Evolutionary conservation across 2,329 filamentous ascomycete genomes (phyloP).

Genomic region (Pseudomassariella vexata): DNA sequence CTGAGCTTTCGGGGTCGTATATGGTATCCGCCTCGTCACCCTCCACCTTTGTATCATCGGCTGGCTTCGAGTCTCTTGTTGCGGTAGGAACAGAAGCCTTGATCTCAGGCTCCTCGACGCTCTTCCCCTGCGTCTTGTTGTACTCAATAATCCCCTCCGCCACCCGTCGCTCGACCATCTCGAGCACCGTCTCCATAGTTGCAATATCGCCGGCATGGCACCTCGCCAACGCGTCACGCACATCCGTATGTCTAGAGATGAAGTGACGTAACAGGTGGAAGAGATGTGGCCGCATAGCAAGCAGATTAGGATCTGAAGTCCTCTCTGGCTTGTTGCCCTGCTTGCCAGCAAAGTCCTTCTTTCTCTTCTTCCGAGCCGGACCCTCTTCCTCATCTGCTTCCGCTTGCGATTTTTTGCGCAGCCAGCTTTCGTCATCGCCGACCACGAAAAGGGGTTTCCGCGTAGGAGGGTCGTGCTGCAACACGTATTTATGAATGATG

Average conservation of each 20-base stretch:
- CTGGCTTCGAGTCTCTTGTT: constrained; percentile 14
- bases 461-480: constrained; percentile 58
- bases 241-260: constrained; percentile 71
- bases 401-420: constrained; percentile 32
- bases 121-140: constrained; percentile 44
- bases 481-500: constrained; percentile 75
- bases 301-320: constrained; percentile 55
- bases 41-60: constrained; percentile 16
- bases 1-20: constrained; percentile 50
- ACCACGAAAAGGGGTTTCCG: constrained; percentile 71
- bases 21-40: constrained; percentile 19
- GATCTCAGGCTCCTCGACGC: constrained; percentile 31
- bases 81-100: constrained; percentile 8
- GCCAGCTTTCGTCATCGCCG: constrained; percentile 44
- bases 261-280: constrained; percentile 87
- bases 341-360: constrained; percentile 41
- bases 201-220: constrained; percentile 64
- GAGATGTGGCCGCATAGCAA: constrained; percentile 81
- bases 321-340: constrained; percentile 34
- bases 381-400: constrained; percentile 28
- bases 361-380: constrained; percentile 30
- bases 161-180: constrained; percentile 69
- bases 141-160: constrained; percentile 68
- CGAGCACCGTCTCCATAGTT: constrained; percentile 70
- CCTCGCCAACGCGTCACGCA: constrained; percentile 77